Percentiles rank a stretch among this genome's conserved stretches.
Conservation (phyloP, 1,284 basidiomycete genomes). For the Ustilago hordei region DNA sequence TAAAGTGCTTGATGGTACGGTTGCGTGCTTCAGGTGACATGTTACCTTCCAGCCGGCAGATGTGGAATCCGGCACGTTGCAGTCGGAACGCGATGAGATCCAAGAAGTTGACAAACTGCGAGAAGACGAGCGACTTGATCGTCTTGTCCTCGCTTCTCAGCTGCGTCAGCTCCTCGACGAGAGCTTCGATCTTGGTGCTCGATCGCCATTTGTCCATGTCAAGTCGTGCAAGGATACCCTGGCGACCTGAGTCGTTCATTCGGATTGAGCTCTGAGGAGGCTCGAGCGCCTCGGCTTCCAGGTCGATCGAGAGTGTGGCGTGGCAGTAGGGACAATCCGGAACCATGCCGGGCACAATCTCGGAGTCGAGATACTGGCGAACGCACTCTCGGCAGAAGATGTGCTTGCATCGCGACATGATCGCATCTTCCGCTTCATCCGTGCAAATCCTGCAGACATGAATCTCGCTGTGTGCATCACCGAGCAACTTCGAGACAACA, state of each 20-base stretch:
- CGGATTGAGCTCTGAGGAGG: slow-evolving; percentile 74
- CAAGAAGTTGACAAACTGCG: slow-evolving; percentile 84
- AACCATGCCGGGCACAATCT: slow-evolving; percentile 73
- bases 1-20: slow-evolving; percentile 93
- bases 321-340: slow-evolving; percentile 97
- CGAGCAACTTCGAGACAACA: slow-evolving; percentile 56
- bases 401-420: slow-evolving; percentile 85
- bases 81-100: slow-evolving; percentile 92
- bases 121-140: slow-evolving; percentile 96
- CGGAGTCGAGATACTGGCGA: slow-evolving; percentile 84
- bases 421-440: slow-evolving; percentile 96
- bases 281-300: slow-evolving; percentile 92
- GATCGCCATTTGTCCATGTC: slow-evolving; percentile 91
- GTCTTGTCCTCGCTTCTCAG: slow-evolving; percentile 86
- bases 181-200: slow-evolving; percentile 95
- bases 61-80: slow-evolving; percentile 86
- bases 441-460: slow-evolving; percentile 88
- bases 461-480: slow-evolving; percentile 63
- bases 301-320: slow-evolving; percentile 89
- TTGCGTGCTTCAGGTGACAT: slow-evolving; percentile 97
- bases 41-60: slow-evolving; percentile 93
- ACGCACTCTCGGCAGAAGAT: slow-evolving; percentile 91
- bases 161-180: slow-evolving; percentile 91
- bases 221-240: slow-evolving; percentile 92
- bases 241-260: slow-evolving; percentile 74